Percentiles rank a stretch among this genome's conserved stretches.
These are phyloP conservation scores for Cicer pinnatifidum DNA, from an alignment of 306 rosid genomes.

Conservation along the genomic window DNA sequence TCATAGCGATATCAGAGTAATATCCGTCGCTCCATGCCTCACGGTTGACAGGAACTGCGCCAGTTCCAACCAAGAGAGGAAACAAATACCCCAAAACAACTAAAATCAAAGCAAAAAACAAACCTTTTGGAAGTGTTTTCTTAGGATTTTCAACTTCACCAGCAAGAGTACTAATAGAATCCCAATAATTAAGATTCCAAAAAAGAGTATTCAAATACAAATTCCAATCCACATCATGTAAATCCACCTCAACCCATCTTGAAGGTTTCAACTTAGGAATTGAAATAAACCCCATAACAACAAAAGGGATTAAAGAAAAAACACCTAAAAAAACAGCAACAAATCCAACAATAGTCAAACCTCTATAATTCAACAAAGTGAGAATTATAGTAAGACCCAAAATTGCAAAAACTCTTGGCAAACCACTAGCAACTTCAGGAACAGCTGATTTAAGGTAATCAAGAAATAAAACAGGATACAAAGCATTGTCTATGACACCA, in stretches of 20 bases:
- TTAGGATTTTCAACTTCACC: slow-evolving; percentile 21
- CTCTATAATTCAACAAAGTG: slow-evolving; percentile 19
- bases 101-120: slow-evolving; percentile 10
- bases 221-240: slow-evolving; percentile 6
- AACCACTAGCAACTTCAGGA: neutral
- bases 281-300: slow-evolving; percentile 20
- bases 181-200: slow-evolving; percentile 29
- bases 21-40: slow-evolving; percentile 7
- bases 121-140: slow-evolving; percentile 21
- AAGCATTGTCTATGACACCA: slow-evolving; percentile 22
- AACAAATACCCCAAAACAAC: neutral
- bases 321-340: neutral
- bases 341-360: slow-evolving; percentile 18
- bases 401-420: neutral
- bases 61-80: slow-evolving; percentile 10
- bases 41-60: neutral
- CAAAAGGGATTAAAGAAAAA: neutral
- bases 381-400: neutral
- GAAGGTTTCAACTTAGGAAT: slow-evolving; percentile 20
- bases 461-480: slow-evolving; percentile 23
- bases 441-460: slow-evolving; percentile 6
- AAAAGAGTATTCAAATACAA: slow-evolving; percentile 25
- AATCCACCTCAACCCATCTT: slow-evolving; percentile 16
- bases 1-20: neutral
- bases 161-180: slow-evolving; percentile 11